A percentile compares a stretch with the other conserved stretches of the same genome.
Evolutionary conservation across 495 filamentous ascomycete species (phyloP).

Genomic region (Talaromyces ruber): DNA sequence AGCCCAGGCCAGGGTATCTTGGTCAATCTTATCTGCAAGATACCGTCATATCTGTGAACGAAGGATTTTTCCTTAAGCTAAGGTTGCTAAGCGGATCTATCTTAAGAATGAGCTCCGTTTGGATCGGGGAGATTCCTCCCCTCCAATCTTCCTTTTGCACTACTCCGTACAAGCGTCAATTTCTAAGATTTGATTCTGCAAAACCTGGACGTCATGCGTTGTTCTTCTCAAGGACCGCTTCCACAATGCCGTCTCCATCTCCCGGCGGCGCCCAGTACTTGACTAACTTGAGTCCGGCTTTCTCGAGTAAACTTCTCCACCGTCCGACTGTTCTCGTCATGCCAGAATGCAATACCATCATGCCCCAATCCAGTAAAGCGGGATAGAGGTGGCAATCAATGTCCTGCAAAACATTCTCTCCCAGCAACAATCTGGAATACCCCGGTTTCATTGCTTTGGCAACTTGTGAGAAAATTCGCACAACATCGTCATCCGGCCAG

Average conservation of each 20-base stretch:
- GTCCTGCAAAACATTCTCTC: conserved; percentile 37
- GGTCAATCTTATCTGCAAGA: not conserved
- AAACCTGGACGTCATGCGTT: not conserved
- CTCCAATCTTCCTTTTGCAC: not conserved
- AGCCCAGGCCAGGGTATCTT: not conserved
- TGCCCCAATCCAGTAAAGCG: conserved; percentile 25
- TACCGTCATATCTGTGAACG: not conserved
- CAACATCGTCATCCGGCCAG: conserved; percentile 27
- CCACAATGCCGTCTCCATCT: conserved; percentile 18
- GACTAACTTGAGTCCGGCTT: conserved; percentile 24
- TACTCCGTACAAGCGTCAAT: not conserved
- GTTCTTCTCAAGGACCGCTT: conserved; percentile 11
- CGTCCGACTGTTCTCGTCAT: conserved; percentile 29
- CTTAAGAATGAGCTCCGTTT: not conserved
- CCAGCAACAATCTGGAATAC: conserved; percentile 37
- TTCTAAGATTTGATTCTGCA: not conserved
- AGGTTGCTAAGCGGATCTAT: not conserved
- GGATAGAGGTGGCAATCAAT: conserved; percentile 17
- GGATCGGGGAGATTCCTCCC: not conserved
- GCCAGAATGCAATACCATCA: conserved; percentile 26
- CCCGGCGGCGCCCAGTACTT: conserved; percentile 20
- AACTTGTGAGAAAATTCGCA: conserved; percentile 14
- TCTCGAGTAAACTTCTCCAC: conserved; percentile 24
- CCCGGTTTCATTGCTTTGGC: conserved; percentile 30
- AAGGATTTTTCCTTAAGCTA: not conserved